Evolutionary conservation across 352 stramenopile species (phyloP), one percentile per base, ranked within the genome.

Genomic region (Phytophthora pistaciae): DNA sequence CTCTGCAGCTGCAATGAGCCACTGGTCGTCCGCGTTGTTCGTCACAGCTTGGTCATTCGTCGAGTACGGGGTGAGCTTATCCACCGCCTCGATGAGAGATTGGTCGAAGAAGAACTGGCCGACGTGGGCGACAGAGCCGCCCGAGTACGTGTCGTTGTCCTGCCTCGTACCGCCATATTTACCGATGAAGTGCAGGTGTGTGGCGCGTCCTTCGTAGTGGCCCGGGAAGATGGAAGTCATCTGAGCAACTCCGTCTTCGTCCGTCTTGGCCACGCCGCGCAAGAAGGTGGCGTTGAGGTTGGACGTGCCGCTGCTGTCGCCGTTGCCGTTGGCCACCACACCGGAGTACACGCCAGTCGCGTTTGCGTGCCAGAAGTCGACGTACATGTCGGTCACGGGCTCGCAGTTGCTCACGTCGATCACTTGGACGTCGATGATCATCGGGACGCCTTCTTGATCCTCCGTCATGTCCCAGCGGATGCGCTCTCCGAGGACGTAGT

Each of bases 21-120:
- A 48, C n/a, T 54, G 40, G 60, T 74, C 67, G 10, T 52, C 21
- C 5, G 36, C 52, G 57, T 78, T 78, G n/a, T 69, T 29, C 31
- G 61, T 78, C 5, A 56, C 50, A 2, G 14, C 8, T 25, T 68
- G 44, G 4, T 31, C 72, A 38, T 75, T 73, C 1, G 65, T 68
- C 40, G 52, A 65, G 27, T 78, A 78, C 2, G 53, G 54, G 0
- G 44, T 8, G 10, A 67, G 46, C 23, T 16, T 48, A 3, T 62
- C 56, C 23, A 75, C 71, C 7, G 33, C 33, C 13, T 61, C 61
- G 23, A 75, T 72, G 13, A 78, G 56, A 5, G 63, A 42, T 31
- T 78, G 66, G 52, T 78, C 66, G 40, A 77, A 75, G 61, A 71
- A 78, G 52, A 74, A 70, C 50, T 78, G 70, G 23, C 66, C 66